phyloP scores from a whole-genome alignment of 2,329 filamentous ascomycete species.

The Fusarium sp. region DNA sequence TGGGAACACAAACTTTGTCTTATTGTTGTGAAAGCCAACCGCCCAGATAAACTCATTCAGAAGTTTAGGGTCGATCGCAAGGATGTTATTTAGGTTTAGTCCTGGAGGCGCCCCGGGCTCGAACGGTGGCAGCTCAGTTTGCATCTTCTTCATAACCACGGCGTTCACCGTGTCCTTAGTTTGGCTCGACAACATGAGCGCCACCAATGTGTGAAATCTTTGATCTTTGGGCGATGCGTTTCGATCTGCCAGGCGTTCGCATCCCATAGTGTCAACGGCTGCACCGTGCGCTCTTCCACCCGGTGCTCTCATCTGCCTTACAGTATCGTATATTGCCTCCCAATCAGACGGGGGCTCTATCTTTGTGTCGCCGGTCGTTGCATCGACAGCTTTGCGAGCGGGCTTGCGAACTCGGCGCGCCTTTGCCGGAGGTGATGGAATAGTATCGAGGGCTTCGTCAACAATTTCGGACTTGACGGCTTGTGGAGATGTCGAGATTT shows the following conservation, averaged over 20 bases:
- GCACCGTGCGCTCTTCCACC: constrained; percentile 73
- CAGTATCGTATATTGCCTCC: constrained; percentile 82
- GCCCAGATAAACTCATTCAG: constrained; percentile 81
- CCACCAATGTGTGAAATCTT: constrained; percentile 86
- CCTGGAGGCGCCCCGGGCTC: constrained; percentile 57
- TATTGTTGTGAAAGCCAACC: constrained; percentile 95
- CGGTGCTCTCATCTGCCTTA: constrained; percentile 78
- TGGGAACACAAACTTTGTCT: constrained; percentile 68
- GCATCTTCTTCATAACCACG: constrained; percentile 81
- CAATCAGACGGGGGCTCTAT: constrained; percentile 79
- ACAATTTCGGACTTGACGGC: constrained; percentile 54
- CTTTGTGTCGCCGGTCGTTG: constrained; percentile 53
- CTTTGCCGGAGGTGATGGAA: constrained; percentile 42
- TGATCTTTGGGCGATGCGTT: constrained; percentile 64
- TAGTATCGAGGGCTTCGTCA: constrained; percentile 43
- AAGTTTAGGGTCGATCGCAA: constrained; percentile 73
- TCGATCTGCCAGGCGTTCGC: constrained; percentile 76
- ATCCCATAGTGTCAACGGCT: constrained; percentile 98
- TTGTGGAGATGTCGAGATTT: constrained; percentile 26
- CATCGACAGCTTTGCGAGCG: constrained; percentile 56
- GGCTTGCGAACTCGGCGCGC: constrained; percentile 57
- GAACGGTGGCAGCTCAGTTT: constrained; percentile 74
- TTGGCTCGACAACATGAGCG: constrained; percentile 91
- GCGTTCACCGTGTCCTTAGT: constrained; percentile 94
- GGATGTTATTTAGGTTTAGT: constrained; percentile 80